A percentile compares a stretch with the other conserved stretches of the same genome.
phyloP scores from a whole-genome alignment of 1,284 basidiomycete species.

The Sanguinoderma infundibulare region DNA sequence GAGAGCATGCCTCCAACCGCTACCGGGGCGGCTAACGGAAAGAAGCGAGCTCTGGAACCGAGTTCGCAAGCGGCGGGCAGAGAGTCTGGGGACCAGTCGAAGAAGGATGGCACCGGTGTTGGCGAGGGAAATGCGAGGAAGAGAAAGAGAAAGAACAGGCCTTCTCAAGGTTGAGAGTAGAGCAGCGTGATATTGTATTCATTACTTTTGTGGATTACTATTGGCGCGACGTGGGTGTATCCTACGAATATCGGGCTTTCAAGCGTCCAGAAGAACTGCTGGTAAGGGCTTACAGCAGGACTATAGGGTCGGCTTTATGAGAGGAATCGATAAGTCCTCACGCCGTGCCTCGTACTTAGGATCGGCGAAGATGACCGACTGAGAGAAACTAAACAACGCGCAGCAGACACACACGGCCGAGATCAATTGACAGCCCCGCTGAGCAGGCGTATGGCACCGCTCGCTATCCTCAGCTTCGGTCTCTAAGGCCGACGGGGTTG shows the following conservation, averaged over 20 bases:
- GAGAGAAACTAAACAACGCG: no score
- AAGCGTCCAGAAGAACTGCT: no score
- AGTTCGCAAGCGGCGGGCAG: neutral
- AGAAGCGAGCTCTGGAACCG: slow-evolving; percentile 25
- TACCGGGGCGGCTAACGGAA: slow-evolving; percentile 12
- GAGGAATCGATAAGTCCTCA: no score
- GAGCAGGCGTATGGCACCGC: no score
- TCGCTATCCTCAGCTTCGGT: slow-evolving; percentile 23
- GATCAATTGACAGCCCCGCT: no score
- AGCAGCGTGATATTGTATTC: neutral
- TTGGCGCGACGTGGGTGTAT: no score
- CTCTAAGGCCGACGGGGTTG: slow-evolving; percentile 20
- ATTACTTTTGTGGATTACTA: neutral
- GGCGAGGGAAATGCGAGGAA: slow-evolving; percentile 19
- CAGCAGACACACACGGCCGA: no score
- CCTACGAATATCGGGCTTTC: no score
- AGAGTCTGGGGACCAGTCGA: neutral
- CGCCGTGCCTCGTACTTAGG: no score
- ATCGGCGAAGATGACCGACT: no score
- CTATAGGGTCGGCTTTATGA: no score
- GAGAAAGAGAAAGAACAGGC: slow-evolving; percentile 29
- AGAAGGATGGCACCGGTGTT: neutral
- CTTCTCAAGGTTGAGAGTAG: neutral
- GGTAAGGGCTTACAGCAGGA: no score
- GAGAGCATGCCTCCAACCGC: neutral